phyloP scores from a whole-genome alignment of 1,284 basidiomycete species.

The Ceratobasidium sp. region DNA sequence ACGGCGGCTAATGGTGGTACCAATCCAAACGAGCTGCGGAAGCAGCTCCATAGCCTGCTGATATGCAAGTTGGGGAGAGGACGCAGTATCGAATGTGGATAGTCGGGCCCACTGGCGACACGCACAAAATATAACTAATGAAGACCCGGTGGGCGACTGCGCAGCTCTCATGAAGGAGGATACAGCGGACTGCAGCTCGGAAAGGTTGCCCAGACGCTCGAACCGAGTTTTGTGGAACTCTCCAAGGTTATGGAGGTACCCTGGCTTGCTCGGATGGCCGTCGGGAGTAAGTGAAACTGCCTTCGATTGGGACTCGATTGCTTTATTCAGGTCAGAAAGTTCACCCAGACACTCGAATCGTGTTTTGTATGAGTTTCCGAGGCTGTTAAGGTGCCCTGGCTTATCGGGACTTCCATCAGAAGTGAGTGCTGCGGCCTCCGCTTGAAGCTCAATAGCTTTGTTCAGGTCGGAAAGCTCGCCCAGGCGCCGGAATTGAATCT shows the following conservation, averaged over 20 bases:
- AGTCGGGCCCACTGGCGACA: neutral
- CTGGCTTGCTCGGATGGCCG: neutral
- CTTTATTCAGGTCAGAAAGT: neutral
- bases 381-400: neutral
- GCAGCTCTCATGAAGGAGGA: neutral
- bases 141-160: neutral
- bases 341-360: neutral
- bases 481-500: no score
- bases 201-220: neutral
- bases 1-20: neutral
- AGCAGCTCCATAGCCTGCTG: neutral
- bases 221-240: neutral
- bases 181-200: no score
- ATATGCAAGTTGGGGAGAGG: neutral
- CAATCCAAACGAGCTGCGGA: slow-evolving; percentile 9
- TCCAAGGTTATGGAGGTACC: neutral
- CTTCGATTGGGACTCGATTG: neutral
- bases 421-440: neutral
- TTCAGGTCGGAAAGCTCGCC: no score
- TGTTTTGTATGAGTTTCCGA: neutral
- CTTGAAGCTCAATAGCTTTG: neutral
- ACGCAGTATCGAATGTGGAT: neutral
- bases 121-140: neutral
- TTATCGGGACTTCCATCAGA: neutral
- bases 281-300: neutral